Conservation (phyloP, 495 filamentous ascomycete species). For the Cladorrhinum samala region DNA sequence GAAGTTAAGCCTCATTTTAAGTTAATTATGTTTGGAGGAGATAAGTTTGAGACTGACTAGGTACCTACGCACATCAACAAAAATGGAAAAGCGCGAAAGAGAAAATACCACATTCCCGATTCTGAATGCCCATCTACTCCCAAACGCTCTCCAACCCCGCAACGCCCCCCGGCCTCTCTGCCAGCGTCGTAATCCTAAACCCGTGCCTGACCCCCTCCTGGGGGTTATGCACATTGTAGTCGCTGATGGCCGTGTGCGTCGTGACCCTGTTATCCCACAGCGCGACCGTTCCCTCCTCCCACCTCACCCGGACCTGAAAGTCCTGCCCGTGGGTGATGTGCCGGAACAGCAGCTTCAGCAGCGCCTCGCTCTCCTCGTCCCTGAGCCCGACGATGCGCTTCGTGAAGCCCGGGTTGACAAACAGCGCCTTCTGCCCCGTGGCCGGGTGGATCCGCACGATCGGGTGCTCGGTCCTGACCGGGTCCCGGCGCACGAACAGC, state of each 20-base stretch:
- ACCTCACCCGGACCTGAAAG: conserved; percentile 63
- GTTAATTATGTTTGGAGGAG: too few relatives aligned
- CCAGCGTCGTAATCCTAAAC: conserved; percentile 42
- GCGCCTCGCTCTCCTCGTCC: conserved; percentile 61
- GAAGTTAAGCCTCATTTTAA: too few relatives aligned
- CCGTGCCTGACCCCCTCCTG: conserved; percentile 43
- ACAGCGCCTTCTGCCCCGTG: conserved; percentile 74
- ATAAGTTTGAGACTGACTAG: neutral
- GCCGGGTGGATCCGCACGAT: conserved; percentile 68
- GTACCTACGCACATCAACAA: neutral
- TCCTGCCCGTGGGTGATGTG: conserved; percentile 49
- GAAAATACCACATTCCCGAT: too few relatives aligned
- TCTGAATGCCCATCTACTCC: conserved; percentile 15
- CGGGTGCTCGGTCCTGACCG: conserved; percentile 61
- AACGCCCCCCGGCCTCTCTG: conserved; percentile 39
- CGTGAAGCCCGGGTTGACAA: conserved; percentile 75
- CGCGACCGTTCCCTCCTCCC: conserved; percentile 63
- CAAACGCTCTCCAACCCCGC: conserved; percentile 37
- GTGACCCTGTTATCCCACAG: conserved; percentile 72
- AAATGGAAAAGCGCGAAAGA: neutral
- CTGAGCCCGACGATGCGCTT: conserved; percentile 69
- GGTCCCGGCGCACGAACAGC: conserved; percentile 60
- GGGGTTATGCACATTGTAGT: conserved; percentile 43
- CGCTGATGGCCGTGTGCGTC: conserved; percentile 48
- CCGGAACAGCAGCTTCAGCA: conserved; percentile 60